Evolutionary conservation across 2,329 filamentous ascomycete species (phyloP).

Genomic region (Talaromyces sp.): DNA sequence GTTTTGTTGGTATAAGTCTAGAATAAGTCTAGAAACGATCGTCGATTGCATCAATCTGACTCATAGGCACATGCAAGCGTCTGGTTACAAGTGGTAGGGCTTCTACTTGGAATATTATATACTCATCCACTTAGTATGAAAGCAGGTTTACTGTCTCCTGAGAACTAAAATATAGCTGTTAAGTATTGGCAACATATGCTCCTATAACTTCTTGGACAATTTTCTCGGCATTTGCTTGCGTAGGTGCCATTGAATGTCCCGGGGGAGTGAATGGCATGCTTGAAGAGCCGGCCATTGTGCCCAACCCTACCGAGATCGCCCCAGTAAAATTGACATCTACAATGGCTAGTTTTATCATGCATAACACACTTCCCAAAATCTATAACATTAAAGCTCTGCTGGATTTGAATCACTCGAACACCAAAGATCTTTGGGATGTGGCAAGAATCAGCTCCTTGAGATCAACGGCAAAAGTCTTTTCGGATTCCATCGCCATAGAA

Average conservation of each 20-base stretch:
- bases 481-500: constrained; percentile 44
- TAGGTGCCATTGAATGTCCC: neutral
- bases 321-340: neutral
- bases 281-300: neutral
- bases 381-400: neutral
- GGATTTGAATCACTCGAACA: neutral
- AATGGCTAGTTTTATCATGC: neutral
- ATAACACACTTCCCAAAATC: neutral
- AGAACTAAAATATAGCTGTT: neutral
- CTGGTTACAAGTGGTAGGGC: neutral
- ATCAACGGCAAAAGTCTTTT: constrained; percentile 15
- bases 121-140: neutral
- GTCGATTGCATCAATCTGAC: neutral
- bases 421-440: no score
- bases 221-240: neutral
- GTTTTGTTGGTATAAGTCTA: neutral
- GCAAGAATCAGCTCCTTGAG: neutral
- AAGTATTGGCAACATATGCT: neutral
- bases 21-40: neutral
- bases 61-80: neutral
- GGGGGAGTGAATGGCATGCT: neutral
- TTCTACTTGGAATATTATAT: neutral
- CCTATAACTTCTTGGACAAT: neutral
- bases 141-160: neutral
- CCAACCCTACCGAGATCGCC: neutral